phyloP scores from a whole-genome alignment of 2,329 filamentous ascomycete species.

The Alternaria longipes region DNA sequence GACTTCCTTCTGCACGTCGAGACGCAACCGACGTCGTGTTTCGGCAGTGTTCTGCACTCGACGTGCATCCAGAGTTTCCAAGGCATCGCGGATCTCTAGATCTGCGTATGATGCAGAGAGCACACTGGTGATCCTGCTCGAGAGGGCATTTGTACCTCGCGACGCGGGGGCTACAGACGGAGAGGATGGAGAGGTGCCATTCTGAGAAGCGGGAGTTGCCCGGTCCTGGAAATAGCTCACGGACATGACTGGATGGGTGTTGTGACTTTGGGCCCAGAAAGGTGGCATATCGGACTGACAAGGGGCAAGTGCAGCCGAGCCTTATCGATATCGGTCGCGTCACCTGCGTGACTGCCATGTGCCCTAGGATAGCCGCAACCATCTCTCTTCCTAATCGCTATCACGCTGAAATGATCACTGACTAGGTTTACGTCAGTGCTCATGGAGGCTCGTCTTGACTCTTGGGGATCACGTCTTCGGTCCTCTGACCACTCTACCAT shows the following conservation, averaged over 20 bases:
- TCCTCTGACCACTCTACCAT: slow-evolving; percentile 28
- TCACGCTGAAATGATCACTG: slow-evolving; percentile 32
- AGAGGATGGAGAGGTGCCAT: slow-evolving; percentile 41
- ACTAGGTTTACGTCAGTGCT: slow-evolving; percentile 25
- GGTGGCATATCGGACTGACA: slow-evolving; percentile 25
- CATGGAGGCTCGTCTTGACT: slow-evolving; percentile 32
- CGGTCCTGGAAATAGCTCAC: slow-evolving; percentile 47
- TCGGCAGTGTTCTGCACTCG: slow-evolving; percentile 77
- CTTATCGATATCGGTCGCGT: slow-evolving; percentile 41
- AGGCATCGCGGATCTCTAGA: slow-evolving; percentile 85
- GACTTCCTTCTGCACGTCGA: slow-evolving; percentile 89
- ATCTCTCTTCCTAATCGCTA: slow-evolving; percentile 15
- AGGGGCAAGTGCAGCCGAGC: slow-evolving; percentile 34
- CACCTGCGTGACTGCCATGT: slow-evolving; percentile 33
- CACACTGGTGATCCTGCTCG: slow-evolving; percentile 82
- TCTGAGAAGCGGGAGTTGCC: slow-evolving; percentile 34
- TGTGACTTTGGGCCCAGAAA: slow-evolving; percentile 20
- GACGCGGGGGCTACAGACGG: slow-evolving; percentile 33
- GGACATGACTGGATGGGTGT: slow-evolving; percentile 37
- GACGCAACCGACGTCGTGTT: slow-evolving; percentile 77
- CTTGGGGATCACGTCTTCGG: slow-evolving; percentile 29
- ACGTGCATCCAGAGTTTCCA: slow-evolving; percentile 79
- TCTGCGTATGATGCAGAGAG: slow-evolving; percentile 94
- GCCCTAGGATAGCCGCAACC: slow-evolving; percentile 32
- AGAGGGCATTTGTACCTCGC: slow-evolving; percentile 70